Evolutionary conservation across 129 eudicot genomes (phyloP).

Genomic region (Glebionis coronaria): DNA sequence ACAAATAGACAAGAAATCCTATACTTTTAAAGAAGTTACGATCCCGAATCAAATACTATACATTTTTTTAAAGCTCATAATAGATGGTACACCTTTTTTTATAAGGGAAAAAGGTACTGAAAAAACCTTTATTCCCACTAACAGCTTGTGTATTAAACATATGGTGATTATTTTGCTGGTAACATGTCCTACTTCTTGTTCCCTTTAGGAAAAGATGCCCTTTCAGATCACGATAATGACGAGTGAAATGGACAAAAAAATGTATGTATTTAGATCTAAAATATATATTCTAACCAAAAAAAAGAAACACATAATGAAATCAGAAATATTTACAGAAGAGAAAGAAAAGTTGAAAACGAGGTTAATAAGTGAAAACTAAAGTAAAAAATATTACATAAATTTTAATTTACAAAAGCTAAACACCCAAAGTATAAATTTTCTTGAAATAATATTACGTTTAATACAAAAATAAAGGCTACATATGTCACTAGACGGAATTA

Average conservation of each 20-base stretch:
- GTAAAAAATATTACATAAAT: neutral
- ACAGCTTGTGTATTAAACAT: neutral
- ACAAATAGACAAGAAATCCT: neutral
- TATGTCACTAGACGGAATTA: too few species aligned
- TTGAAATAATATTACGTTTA: too few species aligned
- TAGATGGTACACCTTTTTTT: neutral
- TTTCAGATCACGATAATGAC: constrained; percentile 27
- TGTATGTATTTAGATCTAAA: constrained; percentile 14
- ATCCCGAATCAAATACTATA: neutral
- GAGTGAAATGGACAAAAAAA: constrained; percentile 6
- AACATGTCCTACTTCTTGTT: constrained; percentile 20
- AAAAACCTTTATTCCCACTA: constrained; percentile 29
- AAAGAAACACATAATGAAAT: too few species aligned
- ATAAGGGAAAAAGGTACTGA: constrained; percentile 2
- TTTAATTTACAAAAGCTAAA: too few species aligned
- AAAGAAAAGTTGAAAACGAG: neutral
- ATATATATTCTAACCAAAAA: neutral
- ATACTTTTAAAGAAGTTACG: neutral
- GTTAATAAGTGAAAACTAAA: neutral
- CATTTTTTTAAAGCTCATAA: neutral
- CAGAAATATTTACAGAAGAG: neutral
- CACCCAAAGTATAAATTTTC: too few species aligned
- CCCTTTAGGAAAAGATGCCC: constrained; percentile 23
- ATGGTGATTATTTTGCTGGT: constrained; percentile 4
- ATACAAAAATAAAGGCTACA: too few species aligned